Evolutionary conservation across 1,284 basidiomycete genomes (phyloP), one percentile per base, ranked within the genome.

Genomic region (Boletus hoseneyae): DNA sequence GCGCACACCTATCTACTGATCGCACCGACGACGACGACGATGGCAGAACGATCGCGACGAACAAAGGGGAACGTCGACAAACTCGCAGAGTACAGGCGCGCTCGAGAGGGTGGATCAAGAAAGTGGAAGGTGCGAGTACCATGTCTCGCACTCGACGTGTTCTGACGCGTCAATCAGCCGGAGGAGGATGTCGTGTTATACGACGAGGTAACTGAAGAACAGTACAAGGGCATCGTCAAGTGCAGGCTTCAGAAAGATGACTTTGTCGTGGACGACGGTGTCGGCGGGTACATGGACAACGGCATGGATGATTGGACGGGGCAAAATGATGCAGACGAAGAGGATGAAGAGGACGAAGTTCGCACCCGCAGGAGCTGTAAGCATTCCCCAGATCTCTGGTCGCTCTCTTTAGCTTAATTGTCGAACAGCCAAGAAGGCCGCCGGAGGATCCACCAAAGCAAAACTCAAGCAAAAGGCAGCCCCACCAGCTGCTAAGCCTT

Each of bases 231-330:
- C 15, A 89, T 98, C 53, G 93, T 98, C 4, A 83, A 83, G 48
- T 85, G 85, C 2, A 79, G 97, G 16, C 76, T 97, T n/a, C 87
- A 90, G 57, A 76, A 80, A 59, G 93, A 97, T 62, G 96, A 99
- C 70, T 99, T 99, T 57, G 92, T 97, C 23, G 85, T 90, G 41
- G 95, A 99, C 62, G 97, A 99, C 72, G 94, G 95, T 46, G 81
- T 89, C 0, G 82, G 78, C 18, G 97, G 93, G 11, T 99, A 99
- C 65, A 86, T 90, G 63, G 97, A 99, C 70, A 91, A 97, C 62
- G 97, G 97, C 5, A 85, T 92, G 79, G 95, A 98, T 57, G 94
- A 96, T 61, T 97, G 92, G 86, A 79, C 76, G 19, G 79, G 78
- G 36, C 76, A 73, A 13, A 70, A 73, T 23, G 73, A 75, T 40